Conservation (phyloP, 176 grass and related monocot species). For the Aegilops speltoides region DNA sequence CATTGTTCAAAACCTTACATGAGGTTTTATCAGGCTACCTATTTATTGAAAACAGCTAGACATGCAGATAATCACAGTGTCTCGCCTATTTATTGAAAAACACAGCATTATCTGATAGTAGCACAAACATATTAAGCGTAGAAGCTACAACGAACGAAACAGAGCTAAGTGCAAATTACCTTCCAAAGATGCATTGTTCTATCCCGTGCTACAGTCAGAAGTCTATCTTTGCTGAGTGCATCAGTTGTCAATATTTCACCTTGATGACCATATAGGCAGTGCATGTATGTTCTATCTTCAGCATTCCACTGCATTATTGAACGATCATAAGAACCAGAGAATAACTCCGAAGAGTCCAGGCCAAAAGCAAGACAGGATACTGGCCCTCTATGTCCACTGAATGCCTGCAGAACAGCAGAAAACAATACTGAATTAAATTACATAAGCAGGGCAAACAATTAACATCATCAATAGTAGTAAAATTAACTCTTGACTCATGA, state of each 20-base stretch:
- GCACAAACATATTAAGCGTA: not conserved
- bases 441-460: not conserved
- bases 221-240: conserved; percentile 61
- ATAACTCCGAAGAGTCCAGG: conserved; percentile 57
- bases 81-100: not conserved
- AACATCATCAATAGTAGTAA: not conserved
- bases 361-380: conserved; percentile 68
- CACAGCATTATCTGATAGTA: not conserved
- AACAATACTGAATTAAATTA: not conserved
- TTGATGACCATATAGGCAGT: conserved; percentile 74
- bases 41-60: not conserved
- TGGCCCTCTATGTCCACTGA: conserved; percentile 69
- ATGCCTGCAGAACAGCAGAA: conserved; percentile 50
- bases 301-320: conserved; percentile 80
- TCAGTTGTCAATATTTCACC: conserved; percentile 68
- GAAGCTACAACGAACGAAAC: not conserved
- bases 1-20: not conserved
- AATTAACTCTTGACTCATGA: not conserved
- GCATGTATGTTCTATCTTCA: conserved; percentile 73
- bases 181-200: conserved; percentile 80
- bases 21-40: not conserved
- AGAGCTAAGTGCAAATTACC: conserved; percentile 29
- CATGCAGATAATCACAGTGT: not conserved
- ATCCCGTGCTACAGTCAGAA: conserved; percentile 64
- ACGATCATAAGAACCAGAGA: conserved; percentile 73